Conservation (phyloP, 2,329 filamentous ascomycete species). For the Fulvia fulva region DNA sequence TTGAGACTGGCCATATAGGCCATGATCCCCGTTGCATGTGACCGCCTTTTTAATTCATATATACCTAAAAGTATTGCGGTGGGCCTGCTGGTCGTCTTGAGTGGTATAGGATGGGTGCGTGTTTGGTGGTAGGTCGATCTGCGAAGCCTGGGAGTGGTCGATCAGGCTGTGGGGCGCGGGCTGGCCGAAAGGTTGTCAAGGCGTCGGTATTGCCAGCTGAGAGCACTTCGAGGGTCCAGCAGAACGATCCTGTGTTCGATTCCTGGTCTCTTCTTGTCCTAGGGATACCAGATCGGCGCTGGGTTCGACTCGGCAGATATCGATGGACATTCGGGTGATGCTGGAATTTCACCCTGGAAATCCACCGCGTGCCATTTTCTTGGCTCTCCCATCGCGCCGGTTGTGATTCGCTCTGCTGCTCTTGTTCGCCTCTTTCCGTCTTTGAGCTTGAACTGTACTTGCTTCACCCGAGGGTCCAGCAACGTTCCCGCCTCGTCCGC, state of each 20-base stretch:
- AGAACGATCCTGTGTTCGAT: no score
- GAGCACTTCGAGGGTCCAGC: no score
- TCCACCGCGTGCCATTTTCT: slow-evolving; percentile 58
- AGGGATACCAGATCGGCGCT: not conserved
- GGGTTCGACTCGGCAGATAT: not conserved
- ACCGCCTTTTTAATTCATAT: not conserved
- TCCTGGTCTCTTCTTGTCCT: no score
- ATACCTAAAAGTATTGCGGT: not conserved
- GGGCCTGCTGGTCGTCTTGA: not conserved
- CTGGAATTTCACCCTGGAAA: slow-evolving; percentile 42
- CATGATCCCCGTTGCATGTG: not conserved
- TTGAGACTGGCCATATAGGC: not conserved
- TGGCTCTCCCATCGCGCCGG: slow-evolving; percentile 65
- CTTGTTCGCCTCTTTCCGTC: slow-evolving; percentile 76
- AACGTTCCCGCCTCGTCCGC: slow-evolving; percentile 50
- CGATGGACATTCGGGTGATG: no score
- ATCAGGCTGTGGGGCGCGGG: not conserved
- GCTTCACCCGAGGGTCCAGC: slow-evolving; percentile 64
- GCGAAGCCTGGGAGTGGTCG: not conserved
- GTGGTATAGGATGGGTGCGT: not conserved
- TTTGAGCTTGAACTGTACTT: slow-evolving; percentile 66
- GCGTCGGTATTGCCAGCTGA: not conserved
- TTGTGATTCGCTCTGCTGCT: slow-evolving; percentile 81
- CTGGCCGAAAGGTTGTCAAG: not conserved
- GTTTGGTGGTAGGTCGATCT: not conserved